Percentiles rank a stretch among this genome's conserved stretches.
Evolutionary conservation across 257 asterid genomes (phyloP).

Genomic region (Haberlea rhodopensis): DNA sequence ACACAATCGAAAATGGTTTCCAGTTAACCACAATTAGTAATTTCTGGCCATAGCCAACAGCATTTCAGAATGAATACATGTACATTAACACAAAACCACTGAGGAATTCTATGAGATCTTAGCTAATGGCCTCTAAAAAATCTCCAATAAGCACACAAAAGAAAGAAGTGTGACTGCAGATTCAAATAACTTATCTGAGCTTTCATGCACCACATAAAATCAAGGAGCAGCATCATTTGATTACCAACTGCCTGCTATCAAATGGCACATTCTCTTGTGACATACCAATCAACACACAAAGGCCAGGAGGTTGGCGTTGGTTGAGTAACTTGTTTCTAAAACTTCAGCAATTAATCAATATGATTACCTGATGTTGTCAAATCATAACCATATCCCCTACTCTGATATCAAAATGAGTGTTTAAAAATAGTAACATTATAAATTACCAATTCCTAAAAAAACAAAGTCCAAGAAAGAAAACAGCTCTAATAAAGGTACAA

Average conservation of each 20-base stretch:
- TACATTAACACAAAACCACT: background rate
- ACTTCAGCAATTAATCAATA: conserved; percentile 11
- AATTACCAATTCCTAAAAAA: background rate
- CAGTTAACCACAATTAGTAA: background rate
- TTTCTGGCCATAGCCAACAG: background rate
- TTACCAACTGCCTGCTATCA: background rate
- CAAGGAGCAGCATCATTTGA: background rate
- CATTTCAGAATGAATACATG: background rate
- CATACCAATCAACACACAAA: background rate
- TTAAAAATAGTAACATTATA: conserved; percentile 1
- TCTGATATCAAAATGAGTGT: background rate
- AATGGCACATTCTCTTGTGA: background rate
- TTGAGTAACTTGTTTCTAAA: background rate
- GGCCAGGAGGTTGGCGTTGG: too few relatives aligned
- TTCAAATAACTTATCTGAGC: background rate
- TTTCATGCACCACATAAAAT: background rate
- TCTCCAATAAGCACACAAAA: background rate
- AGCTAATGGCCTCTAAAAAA: background rate
- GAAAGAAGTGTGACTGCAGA: background rate
- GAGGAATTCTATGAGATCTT: background rate
- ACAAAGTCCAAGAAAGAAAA: background rate
- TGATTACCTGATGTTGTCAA: background rate
- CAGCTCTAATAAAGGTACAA: conserved; percentile 1
- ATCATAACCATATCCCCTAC: too few relatives aligned
- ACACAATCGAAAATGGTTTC: background rate